Evolutionary conservation across 1,284 basidiomycete species (phyloP), one percentile per base, ranked within the genome.

Genomic region (Neotropicomus parvogracilis): DNA sequence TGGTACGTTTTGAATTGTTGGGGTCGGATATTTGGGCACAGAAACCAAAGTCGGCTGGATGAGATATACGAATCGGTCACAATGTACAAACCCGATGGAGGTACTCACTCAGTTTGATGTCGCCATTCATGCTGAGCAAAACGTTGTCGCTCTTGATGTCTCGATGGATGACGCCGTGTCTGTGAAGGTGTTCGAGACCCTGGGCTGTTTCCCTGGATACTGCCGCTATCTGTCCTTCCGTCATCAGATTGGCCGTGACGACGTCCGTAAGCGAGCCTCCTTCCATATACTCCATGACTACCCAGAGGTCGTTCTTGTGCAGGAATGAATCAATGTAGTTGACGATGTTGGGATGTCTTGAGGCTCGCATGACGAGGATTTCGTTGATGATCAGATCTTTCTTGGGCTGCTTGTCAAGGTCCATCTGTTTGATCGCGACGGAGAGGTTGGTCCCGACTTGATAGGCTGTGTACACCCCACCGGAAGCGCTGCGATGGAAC

Each of bases 261-360:
- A 99, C 93, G 63, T 98, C 95, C 0, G 95, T 98, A 49, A 98
- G 72, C 37, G 85, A 83, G 34, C 86, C 87, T 38, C 95, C 95
- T 72, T 98, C 95, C 95, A 99, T 98, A 72, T 97, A 99, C 75
- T 99, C 95, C 95, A 98, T 99, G 50, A 99, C 93, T 42, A 98
- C 95, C 97, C 97, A 99, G 3, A 99, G 79, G 66, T 98, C 95
- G 65, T 97, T 97, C 75, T 92, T 93, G 75, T 94, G 83, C 34
- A 99, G 72, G 80, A 97, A 99, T 13, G 94, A 97, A 70, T 99
- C 97, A 63, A 98, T 97, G 71, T 92, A 99, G 70, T 98, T 99
- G 74, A 99, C 97, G 60, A 99, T 98, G 69, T 99, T 99, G 16
- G 91, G 90, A 67, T 99, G 95, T 31, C 90, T 80, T 14, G 91